phyloP scores from a whole-genome alignment of 2,329 filamentous ascomycete species.

The Verruconis gallopava region DNA sequence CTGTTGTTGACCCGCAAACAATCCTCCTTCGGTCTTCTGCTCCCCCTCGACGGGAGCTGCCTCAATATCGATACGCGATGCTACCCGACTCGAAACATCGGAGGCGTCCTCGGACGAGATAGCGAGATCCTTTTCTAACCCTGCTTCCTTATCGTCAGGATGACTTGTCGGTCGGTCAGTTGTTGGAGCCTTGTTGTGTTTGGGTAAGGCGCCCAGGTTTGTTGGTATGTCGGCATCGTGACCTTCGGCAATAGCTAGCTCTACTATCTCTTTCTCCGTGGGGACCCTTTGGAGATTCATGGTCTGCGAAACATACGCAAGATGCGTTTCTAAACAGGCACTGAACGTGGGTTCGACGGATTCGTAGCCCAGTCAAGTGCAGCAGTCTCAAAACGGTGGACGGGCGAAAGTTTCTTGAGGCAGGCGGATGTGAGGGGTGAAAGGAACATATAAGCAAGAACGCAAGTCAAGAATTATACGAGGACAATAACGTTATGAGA shows the following conservation, averaged over 20 bases:
- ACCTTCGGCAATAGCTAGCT: constrained; percentile 23
- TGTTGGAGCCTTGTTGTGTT: constrained; percentile 11
- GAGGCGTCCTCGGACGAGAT: constrained; percentile 13
- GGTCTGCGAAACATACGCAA: no score
- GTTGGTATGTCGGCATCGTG: constrained; percentile 28
- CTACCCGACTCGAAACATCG: constrained; percentile 14
- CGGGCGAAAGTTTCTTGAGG: neutral
- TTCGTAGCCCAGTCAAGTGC: neutral
- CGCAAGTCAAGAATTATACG: neutral
- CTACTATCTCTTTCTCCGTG: constrained; percentile 14
- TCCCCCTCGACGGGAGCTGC: constrained; percentile 10
- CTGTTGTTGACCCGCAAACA: no score
- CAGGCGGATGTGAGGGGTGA: neutral
- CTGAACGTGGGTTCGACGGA: neutral
- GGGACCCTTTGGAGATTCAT: no score
- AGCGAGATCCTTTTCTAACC: constrained; percentile 15
- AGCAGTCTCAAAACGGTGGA: neutral
- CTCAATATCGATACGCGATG: constrained; percentile 8
- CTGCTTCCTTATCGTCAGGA: constrained; percentile 13
- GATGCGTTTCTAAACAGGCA: no score
- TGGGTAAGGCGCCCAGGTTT: constrained; percentile 19
- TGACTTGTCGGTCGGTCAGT: constrained; percentile 4
- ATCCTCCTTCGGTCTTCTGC: constrained; percentile 5
- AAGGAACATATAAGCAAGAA: neutral
- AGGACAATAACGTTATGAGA: no score